Conservation (phyloP, 1,284 basidiomycete species). For the Dichomitus squalens region DNA sequence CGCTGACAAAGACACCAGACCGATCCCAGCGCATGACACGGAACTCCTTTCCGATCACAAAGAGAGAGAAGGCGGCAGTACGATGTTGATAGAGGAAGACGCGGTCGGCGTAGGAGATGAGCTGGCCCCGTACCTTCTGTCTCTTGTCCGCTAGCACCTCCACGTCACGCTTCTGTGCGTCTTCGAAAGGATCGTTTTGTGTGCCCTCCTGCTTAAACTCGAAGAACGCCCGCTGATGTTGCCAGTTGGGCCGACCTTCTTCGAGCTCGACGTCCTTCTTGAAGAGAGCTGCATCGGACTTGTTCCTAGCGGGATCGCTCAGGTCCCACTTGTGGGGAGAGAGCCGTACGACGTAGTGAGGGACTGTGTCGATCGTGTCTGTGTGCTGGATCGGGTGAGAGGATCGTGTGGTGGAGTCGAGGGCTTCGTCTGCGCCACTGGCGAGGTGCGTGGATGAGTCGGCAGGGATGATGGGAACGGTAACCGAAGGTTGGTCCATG, state of each 20-base stretch:
- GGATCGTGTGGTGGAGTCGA: too few species aligned
- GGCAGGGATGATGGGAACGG: background rate
- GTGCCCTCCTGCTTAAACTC: background rate
- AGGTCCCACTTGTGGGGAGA: background rate
- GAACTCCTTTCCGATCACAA: background rate
- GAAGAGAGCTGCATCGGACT: conserved; percentile 1
- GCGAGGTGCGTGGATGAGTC: background rate
- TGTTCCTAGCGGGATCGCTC: background rate
- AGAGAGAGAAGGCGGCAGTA: background rate
- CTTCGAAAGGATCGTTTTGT: conserved; percentile 2
- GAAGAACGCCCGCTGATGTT: background rate
- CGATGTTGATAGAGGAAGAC: background rate
- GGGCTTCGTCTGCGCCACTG: background rate
- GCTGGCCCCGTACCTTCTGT: background rate
- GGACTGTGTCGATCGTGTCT: background rate
- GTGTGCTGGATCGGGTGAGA: too few species aligned
- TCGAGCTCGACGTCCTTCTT: background rate
- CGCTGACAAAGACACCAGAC: background rate
- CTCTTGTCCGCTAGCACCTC: background rate
- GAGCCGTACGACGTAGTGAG: background rate
- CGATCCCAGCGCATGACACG: background rate
- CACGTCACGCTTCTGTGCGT: too few species aligned
- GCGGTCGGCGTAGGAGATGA: background rate
- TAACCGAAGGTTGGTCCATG: too few species aligned
- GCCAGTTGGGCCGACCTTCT: background rate